Evolutionary conservation across 2,329 filamentous ascomycete genomes (phyloP), one percentile per base, ranked within the genome.

Genomic region (Fusarium phyllophilum): DNA sequence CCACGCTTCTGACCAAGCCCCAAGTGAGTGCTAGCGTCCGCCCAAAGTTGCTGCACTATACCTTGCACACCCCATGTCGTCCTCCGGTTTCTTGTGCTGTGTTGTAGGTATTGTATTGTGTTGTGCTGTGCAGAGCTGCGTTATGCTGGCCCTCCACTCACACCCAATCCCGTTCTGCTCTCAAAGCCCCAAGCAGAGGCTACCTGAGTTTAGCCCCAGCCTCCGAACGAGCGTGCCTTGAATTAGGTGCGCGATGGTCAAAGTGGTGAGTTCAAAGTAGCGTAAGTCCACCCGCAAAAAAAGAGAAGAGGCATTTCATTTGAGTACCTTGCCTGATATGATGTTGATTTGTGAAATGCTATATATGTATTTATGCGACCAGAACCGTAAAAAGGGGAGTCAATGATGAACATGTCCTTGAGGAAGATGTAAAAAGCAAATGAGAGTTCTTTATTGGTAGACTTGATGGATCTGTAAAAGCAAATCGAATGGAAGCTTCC

Each of bases 61-160:
- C 72, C 69, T 65, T 68, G 71, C 73, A 78, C 73, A 49, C 75
- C 76, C 72, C 75, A 69, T 77, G 73, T 66, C 49, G 39, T 45
- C 49, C 38, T 48, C 26, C 62, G 54, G 60, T 65, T 54, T 41
- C 63, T 60, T 66, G 41, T 63, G 70, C 57, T 68, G 45, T 66
- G 29, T 55, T 49, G 61, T 46, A 45, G 46, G 45, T 66, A 33
- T 55, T 49, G 61, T 46, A 26, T 69, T 71, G 60, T 67, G 52
- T 54, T 59, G 62, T 69, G 61, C 59, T 62, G 39, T 68, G 70
- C 59, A 62, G 56, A 41, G 42, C 20, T 42, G 46, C 33, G 34
- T 68, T 62, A 56, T 74, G 62, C 46, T 61, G 70, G 68, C 54
- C 52, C 41, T 70, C 60, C 57, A 60, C 62, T 66, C 75, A 76